Evolutionary conservation across 352 stramenopile genomes (phyloP), one percentile per base, ranked within the genome.

Genomic region (Globisporangium solare): DNA sequence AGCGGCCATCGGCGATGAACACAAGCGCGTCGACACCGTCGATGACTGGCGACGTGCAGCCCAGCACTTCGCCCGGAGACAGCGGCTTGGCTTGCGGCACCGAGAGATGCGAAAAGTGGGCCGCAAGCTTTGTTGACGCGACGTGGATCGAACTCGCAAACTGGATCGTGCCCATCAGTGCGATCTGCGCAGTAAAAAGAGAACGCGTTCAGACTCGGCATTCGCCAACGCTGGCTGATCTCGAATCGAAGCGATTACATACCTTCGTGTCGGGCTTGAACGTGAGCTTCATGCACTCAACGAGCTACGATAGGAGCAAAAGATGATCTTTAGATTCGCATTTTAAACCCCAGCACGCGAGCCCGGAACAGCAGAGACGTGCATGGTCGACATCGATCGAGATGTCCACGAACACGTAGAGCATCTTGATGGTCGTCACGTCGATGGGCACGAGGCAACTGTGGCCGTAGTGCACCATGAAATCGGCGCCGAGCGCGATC

Each of bases 381-480:
- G 92, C 85, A 58, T 99, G 97, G 0, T 94, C 75, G 3, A 98
- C 89, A 72, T 99, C 97, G 50, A 99, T 98, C 15, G 89, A 79
- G 65, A 99, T 99, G 72, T 99, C 97, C 43, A 99, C 97, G 71
- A 99, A 99, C 1, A 99, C 96, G 72, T 99, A 99, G 15, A 99
- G 74, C 79, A 97, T 95, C 67, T 96, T 97, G 60, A 98, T 96
- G 21, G 82, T 86, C 15, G 97, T 99, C 37, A 96, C 76, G 47
- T 97, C 93, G 49, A 99, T 95, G 0, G 97, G 97, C 21, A 99
- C 97, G 17, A 99, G 79, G 70, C 97, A 99, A 40, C 88, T 98
- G 72, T 99, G 97, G 40, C 98, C 98, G 65, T 99, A 99, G 70
- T 99, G 98, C n/a, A 99, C 89, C 70, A 99, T 89, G 21, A 99